These are phyloP conservation scores for Aspergillus tubingensis DNA, from an alignment of 2,329 filamentous ascomycete genomes.

Conservation along the genomic window DNA sequence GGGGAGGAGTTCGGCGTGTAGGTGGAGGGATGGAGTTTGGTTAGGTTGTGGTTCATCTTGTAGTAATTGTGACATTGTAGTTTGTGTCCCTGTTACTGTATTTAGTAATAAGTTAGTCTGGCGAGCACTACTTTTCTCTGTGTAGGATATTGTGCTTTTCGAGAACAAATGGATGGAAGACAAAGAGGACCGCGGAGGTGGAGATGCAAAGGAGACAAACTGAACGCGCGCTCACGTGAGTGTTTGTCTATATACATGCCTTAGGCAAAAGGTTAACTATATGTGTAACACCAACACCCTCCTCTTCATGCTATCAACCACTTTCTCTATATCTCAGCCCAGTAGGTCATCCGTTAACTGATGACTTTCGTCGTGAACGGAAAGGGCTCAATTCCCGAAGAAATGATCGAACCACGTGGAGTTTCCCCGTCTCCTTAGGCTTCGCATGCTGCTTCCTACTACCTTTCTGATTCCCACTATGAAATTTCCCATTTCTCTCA, in stretches of 20 bases:
- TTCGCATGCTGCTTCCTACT: too few species aligned
- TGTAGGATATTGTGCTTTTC: background rate
- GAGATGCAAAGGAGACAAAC: background rate
- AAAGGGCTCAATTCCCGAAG: too few species aligned
- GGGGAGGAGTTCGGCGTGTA: constrained; percentile 63
- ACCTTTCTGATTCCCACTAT: too few species aligned
- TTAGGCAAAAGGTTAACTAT: background rate
- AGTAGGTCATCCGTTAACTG: too few species aligned
- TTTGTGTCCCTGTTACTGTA: background rate
- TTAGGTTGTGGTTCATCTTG: background rate
- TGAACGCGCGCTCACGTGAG: background rate
- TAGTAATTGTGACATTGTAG: background rate
- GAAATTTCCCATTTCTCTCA: too few species aligned
- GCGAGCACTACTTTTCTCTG: background rate
- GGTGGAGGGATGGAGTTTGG: constrained; percentile 26
- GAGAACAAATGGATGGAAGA: too few species aligned
- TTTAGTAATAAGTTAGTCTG: background rate
- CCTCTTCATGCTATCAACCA: too few species aligned
- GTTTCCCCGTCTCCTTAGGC: too few species aligned
- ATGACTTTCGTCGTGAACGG: too few species aligned
- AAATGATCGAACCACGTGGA: too few species aligned
- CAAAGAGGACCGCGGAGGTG: background rate
- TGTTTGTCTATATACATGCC: background rate
- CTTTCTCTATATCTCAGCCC: too few species aligned
- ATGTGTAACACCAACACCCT: too few species aligned